phyloP scores from a whole-genome alignment of 2,329 filamentous ascomycete genomes.

The Colletotrichum cereale region DNA sequence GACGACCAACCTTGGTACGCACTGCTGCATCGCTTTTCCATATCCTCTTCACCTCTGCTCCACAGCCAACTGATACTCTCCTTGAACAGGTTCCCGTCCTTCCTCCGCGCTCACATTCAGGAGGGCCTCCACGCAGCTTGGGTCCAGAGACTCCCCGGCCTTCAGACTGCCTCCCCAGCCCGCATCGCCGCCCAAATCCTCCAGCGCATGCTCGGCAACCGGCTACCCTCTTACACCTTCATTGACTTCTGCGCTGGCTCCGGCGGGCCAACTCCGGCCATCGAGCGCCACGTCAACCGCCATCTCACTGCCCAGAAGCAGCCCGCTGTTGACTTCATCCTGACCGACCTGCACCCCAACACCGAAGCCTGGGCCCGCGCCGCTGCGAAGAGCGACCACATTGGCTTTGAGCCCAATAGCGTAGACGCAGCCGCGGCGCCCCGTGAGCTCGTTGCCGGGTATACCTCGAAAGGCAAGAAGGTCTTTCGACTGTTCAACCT shows the following conservation, averaged over 20 bases:
- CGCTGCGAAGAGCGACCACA: slow-evolving; percentile 62
- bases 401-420: slow-evolving; percentile 70
- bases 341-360: slow-evolving; percentile 77
- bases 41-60: not conserved
- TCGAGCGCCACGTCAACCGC: slow-evolving; percentile 71
- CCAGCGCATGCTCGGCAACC: slow-evolving; percentile 60
- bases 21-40: slow-evolving; percentile 15
- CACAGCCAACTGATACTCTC: slow-evolving; percentile 19
- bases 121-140: slow-evolving; percentile 73
- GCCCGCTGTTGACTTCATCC: slow-evolving; percentile 66
- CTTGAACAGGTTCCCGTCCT: slow-evolving; percentile 70
- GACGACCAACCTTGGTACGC: slow-evolving; percentile 74
- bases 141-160: slow-evolving; percentile 68
- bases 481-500: slow-evolving; percentile 80
- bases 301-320: slow-evolving; percentile 47
- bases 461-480: slow-evolving; percentile 53
- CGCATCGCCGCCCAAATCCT: slow-evolving; percentile 71
- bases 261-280: slow-evolving; percentile 76
- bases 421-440: slow-evolving; percentile 76
- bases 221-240: slow-evolving; percentile 68
- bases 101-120: slow-evolving; percentile 74
- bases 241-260: slow-evolving; percentile 83
- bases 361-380: slow-evolving; percentile 69
- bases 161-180: slow-evolving; percentile 70
- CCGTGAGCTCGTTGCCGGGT: slow-evolving; percentile 56